Evolutionary conservation across 2,329 filamentous ascomycete genomes (phyloP).

Genomic region (Tolypocladium pustulatum): DNA sequence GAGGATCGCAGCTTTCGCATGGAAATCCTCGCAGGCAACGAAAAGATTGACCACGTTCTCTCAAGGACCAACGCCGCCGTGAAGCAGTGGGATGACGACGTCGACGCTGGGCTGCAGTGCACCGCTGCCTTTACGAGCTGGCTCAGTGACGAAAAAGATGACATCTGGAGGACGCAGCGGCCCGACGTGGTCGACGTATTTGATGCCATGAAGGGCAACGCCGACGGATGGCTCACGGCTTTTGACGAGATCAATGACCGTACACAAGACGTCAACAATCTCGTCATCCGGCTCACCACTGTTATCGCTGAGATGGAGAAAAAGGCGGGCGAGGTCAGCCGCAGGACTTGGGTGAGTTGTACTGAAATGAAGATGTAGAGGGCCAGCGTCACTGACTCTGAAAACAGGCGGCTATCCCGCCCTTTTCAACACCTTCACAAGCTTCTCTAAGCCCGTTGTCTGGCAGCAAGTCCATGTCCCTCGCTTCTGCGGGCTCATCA

Average conservation of each 20-base stretch:
- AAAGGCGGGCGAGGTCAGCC: constrained; percentile 73
- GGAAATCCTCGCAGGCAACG: constrained; percentile 77
- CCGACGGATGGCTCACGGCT: constrained; percentile 79
- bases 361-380: not conserved
- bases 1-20: constrained; percentile 73
- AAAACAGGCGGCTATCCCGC: constrained; percentile 10
- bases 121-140: constrained; percentile 70
- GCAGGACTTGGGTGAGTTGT: constrained; percentile 58
- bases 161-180: constrained; percentile 51
- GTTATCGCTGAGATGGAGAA: constrained; percentile 81
- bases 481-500: constrained; percentile 4
- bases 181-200: constrained; percentile 61
- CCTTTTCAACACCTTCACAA: constrained; percentile 7
- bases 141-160: constrained; percentile 53
- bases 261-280: constrained; percentile 56
- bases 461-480: not conserved
- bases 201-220: constrained; percentile 84
- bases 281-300: constrained; percentile 61
- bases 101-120: constrained; percentile 65
- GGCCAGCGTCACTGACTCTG: not conserved
- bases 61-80: constrained; percentile 67
- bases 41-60: constrained; percentile 83
- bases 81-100: constrained; percentile 68
- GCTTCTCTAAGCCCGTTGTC: not conserved
- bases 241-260: constrained; percentile 67